Percentiles rank a stretch among this genome's conserved stretches.
Conservation (phyloP, 2,329 filamentous ascomycete genomes). For the Monosporascus sp. region DNA sequence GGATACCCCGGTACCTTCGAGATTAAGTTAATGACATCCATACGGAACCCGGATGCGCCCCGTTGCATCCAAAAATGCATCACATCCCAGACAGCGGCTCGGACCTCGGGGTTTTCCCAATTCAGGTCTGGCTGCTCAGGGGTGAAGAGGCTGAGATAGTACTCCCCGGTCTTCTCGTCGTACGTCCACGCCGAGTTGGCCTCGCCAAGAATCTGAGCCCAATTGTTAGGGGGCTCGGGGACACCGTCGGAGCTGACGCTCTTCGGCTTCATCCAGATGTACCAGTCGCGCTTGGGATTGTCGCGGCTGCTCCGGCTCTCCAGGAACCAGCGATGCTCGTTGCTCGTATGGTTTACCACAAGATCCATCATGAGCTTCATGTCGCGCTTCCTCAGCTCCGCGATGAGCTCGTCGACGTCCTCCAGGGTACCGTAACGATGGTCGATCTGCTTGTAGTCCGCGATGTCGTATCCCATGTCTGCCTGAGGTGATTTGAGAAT, state of each 20-base stretch:
- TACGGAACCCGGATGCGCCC: constrained; percentile 68
- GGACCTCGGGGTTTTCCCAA: constrained; percentile 67
- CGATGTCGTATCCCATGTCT: constrained; percentile 68
- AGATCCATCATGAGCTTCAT: constrained; percentile 72
- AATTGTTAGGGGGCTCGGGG: constrained; percentile 70
- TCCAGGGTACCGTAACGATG: constrained; percentile 60
- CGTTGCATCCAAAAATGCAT: constrained; percentile 77
- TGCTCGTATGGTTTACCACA: constrained; percentile 73
- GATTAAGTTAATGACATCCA: constrained; percentile 71
- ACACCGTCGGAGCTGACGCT: constrained; percentile 50
- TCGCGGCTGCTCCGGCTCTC: constrained; percentile 57
- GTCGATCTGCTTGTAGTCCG: constrained; percentile 62
- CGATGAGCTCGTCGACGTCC: constrained; percentile 59
- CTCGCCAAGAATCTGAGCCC: constrained; percentile 57
- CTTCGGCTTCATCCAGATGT: constrained; percentile 51
- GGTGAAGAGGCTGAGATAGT: constrained; percentile 72
- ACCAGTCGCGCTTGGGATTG: constrained; percentile 65
- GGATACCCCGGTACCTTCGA: constrained; percentile 56
- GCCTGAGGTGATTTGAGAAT: constrained; percentile 60
- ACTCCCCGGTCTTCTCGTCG: constrained; percentile 67
- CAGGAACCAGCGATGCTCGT: constrained; percentile 67
- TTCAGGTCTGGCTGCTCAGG: constrained; percentile 79
- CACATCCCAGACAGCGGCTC: constrained; percentile 65
- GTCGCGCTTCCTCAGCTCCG: constrained; percentile 53
- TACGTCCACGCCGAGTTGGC: constrained; percentile 62